A percentile compares a stretch with the other conserved stretches of the same genome.
Conservation (phyloP, 441 rosid species). For the Capsella rubella region DNA sequence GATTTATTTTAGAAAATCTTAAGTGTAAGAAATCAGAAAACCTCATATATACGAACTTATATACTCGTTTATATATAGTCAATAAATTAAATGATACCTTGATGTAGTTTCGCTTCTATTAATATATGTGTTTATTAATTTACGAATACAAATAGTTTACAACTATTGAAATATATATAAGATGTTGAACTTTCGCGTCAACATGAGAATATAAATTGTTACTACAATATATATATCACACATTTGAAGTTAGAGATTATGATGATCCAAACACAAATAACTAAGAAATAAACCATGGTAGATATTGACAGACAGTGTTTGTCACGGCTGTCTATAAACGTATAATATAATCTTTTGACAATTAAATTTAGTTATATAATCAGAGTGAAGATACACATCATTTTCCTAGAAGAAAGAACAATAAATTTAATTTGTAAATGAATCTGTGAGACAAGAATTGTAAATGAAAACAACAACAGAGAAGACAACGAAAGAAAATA, state of each 20-base stretch:
- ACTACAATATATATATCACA: background rate
- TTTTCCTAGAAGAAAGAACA: background rate
- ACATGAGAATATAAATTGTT: background rate
- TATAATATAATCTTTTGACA: background rate
- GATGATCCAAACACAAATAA: background rate
- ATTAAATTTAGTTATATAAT: background rate
- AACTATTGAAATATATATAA: background rate
- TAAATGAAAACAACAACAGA: background rate
- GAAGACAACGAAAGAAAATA: background rate
- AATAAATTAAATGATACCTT: background rate
- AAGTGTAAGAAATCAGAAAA: background rate
- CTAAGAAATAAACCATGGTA: background rate
- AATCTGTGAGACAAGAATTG: background rate
- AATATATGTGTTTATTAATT: background rate
- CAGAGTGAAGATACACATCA: background rate
- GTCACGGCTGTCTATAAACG: slow-evolving; percentile 15
- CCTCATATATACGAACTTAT: background rate
- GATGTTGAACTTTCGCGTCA: background rate
- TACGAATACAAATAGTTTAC: background rate
- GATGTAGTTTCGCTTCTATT: background rate
- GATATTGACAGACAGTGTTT: slow-evolving; percentile 5
- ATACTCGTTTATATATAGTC: background rate
- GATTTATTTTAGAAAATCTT: too few species aligned
- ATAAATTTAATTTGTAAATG: slow-evolving; percentile 10
- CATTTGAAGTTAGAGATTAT: background rate